These are phyloP conservation scores for Aspergillus baeticus DNA, from an alignment of 495 filamentous ascomycete species.

Conservation along the genomic window DNA sequence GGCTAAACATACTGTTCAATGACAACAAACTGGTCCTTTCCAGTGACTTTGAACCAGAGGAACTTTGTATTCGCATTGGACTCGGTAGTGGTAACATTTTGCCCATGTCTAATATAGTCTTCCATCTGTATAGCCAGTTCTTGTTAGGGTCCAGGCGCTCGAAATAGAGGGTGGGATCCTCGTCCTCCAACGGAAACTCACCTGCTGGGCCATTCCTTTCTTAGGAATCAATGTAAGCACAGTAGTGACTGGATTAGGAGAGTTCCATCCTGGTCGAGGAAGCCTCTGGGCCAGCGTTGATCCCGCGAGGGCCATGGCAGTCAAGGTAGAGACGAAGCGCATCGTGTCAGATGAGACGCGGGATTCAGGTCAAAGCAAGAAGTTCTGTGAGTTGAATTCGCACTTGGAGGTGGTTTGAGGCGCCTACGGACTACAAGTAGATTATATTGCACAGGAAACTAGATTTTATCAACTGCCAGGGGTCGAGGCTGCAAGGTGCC, in stretches of 20 bases:
- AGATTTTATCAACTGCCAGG: too few species aligned
- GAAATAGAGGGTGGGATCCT: too few species aligned
- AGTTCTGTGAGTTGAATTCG: too few species aligned
- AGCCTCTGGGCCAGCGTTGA: not conserved
- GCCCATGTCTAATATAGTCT: not conserved
- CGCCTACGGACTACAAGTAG: too few species aligned
- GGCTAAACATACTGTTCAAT: not conserved
- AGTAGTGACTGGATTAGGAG: not conserved
- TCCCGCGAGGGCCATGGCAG: not conserved
- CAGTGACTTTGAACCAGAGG: not conserved
- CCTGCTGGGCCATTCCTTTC: not conserved
- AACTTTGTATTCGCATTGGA: not conserved
- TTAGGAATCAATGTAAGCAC: not conserved
- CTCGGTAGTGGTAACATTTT: not conserved
- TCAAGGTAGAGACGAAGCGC: slow-evolving; percentile 1
- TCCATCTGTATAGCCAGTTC: not conserved
- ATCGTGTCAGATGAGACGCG: not conserved
- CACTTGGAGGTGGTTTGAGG: too few species aligned
- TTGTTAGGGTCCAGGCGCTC: too few species aligned
- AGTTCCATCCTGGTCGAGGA: not conserved
- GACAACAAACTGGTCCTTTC: not conserved
- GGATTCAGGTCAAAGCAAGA: not conserved
- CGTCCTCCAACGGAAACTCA: not conserved
- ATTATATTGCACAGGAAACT: too few species aligned
- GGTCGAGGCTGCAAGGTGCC: too few species aligned